Conservation (phyloP, 2,329 filamentous ascomycete genomes). For the Fusarium concolor region DNA sequence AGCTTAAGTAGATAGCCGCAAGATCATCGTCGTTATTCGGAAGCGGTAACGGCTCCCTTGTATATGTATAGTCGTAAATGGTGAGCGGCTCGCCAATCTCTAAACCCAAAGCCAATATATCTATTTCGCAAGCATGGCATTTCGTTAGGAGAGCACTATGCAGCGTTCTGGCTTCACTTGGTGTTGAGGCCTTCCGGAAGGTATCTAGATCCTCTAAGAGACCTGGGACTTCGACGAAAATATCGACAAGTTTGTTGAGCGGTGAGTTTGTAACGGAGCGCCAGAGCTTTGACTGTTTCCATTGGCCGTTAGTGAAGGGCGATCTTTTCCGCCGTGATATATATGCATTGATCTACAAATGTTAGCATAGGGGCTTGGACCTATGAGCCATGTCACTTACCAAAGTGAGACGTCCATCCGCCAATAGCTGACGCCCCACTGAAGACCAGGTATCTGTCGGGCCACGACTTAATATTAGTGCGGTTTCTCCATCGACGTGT, state of each 20-base stretch:
- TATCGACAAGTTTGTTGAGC: constrained; percentile 8
- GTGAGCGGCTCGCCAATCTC: neutral
- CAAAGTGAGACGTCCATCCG: constrained; percentile 15
- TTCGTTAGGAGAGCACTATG: accelerated
- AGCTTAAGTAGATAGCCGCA: constrained; percentile 7
- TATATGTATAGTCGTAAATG: constrained; percentile 11
- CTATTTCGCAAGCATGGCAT: neutral
- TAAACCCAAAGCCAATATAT: neutral
- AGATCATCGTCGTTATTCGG: constrained; percentile 5
- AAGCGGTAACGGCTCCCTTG: neutral
- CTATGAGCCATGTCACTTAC: neutral
- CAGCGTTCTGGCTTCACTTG: neutral
- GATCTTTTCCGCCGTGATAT: constrained; percentile 1
- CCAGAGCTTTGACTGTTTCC: constrained; percentile 17
- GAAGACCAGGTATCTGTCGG: constrained; percentile 2
- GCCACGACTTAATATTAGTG: constrained; percentile 3
- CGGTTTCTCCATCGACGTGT: constrained; percentile 18
- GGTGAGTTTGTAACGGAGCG: constrained; percentile 4
- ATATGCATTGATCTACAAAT: neutral
- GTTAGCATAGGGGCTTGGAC: neutral
- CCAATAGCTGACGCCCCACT: constrained; percentile 6
- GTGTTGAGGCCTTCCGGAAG: neutral
- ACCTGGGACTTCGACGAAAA: constrained; percentile 6
- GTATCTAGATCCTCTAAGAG: constrained; percentile 2
- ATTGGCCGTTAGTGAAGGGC: neutral